Conservation (phyloP, 208 protist species). For the Trypanosoma scelopori region DNA sequence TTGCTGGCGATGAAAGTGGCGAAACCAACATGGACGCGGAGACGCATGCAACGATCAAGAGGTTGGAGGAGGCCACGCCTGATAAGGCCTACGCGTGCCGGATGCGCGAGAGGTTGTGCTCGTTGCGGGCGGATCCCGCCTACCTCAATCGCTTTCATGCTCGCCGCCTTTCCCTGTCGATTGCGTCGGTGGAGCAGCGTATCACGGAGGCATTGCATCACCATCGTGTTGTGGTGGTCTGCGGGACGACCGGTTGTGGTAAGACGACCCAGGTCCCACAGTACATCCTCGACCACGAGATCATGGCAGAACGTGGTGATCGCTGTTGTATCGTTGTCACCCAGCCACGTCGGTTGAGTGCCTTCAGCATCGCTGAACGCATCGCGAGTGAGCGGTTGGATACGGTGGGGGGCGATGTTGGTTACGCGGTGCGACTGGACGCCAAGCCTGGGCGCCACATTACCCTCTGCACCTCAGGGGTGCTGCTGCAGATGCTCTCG, state of each 20-base stretch:
- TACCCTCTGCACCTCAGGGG: conserved; percentile 97
- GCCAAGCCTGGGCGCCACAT: conserved; percentile 91
- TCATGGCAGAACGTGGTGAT: conserved; percentile 46
- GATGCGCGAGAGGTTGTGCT: conserved; percentile 36
- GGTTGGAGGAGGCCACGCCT: conserved; percentile 1
- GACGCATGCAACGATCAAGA: conserved; percentile 17
- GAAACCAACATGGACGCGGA: conserved; percentile 18
- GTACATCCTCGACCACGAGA: conserved; percentile 88
- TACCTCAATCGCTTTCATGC: conserved; percentile 60
- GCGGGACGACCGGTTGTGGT: conserved; percentile 88
- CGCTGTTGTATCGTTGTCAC: conserved; percentile 90
- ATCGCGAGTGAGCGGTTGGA: conserved; percentile 96
- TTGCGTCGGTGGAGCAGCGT: conserved; percentile 37
- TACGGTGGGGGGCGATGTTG: conserved; percentile 93
- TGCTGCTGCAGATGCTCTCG: conserved; percentile 96
- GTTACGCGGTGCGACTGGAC: conserved; percentile 98
- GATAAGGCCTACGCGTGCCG: conserved; percentile 36
- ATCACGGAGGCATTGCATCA: conserved; percentile 58
- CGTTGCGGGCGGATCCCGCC: conserved; percentile 37
- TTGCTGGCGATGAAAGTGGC: background rate
- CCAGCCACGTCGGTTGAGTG: conserved; percentile 97
- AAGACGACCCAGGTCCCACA: conserved; percentile 93
- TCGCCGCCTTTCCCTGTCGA: conserved; percentile 67
- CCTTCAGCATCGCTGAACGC: conserved; percentile 97
- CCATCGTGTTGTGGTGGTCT: conserved; percentile 83